Base-by-base conservation (phyloP, 192 early-diverging fungal genomes). In the Tieghemiomyces parasiticus region DNA sequence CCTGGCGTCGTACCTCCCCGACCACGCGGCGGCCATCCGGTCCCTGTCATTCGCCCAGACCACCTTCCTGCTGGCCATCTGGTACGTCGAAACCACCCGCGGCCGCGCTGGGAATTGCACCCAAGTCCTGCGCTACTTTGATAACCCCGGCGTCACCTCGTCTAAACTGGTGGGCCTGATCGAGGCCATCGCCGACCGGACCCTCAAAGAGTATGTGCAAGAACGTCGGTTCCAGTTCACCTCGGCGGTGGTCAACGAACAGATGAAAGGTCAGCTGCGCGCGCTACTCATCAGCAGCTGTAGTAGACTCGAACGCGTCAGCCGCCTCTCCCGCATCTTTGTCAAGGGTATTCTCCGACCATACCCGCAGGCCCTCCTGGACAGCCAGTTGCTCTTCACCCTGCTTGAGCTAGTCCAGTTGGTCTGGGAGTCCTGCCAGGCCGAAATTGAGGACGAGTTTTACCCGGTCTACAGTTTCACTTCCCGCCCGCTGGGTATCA, bases 341-440 rank as follows among this genome's bases (percentile, higher is more conserved):
- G 69, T 75, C 20, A 75, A 84, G 49, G 64, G 61, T 38, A 73
- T 90, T 45, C 69, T 90, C 33, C 49, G 47, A 24, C 64, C 73
- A 0, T 86, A 86, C 63, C 91, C 92, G 42, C 81, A 82, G 53
- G 67, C 90, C 1, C 80, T 98, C 47, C 87, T 87, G 53, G 86
- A 95, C 70, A 76, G 78, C 47, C 62, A 68, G 3, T 70, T 83
- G 1, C 55, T 92, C 14, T 76, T 73, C 38, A 74, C 84, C 19
- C 74, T 93, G 58, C 68, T 98, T 26, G 95, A 98, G 70, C 65
- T 94, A 14, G 77, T 92, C 19, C 83, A 87, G 61, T 73, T 87
- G 16, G 67, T 85, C 35, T 95, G 85, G 92, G 65, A 75, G 47
- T 81, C 82, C 59, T 84, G 85, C 63, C 81, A 83, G 62, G 81